Evolutionary conservation across 139 green algal genomes (phyloP).

Genomic region (Micractinium conductrix): DNA sequence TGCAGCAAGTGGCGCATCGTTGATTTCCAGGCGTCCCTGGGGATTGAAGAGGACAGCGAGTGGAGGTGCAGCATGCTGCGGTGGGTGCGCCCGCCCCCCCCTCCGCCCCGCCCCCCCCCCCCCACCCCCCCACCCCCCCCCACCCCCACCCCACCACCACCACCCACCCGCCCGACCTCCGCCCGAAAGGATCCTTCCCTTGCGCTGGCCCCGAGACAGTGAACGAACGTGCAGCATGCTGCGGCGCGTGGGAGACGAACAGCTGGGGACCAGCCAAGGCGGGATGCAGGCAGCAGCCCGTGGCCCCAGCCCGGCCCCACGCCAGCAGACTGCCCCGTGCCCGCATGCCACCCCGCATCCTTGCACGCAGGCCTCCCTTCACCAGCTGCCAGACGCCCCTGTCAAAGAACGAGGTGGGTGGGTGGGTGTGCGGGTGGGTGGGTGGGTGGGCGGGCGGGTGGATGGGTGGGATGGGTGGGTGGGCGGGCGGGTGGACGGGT

Average conservation of each 20-base stretch:
- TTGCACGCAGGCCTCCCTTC: constrained; percentile 42
- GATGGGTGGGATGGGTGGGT: too few relatives aligned
- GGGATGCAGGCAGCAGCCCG: too few relatives aligned
- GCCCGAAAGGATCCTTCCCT: too few relatives aligned
- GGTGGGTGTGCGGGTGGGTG: too few relatives aligned
- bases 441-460: too few relatives aligned
- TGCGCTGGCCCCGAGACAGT: not conserved
- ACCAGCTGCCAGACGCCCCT: constrained; percentile 64
- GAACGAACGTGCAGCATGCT: too few relatives aligned
- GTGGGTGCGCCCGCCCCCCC: constrained; percentile 14
- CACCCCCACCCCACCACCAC: not conserved
- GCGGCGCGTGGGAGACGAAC: too few relatives aligned
- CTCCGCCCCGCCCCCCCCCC: not conserved
- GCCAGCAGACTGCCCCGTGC: not conserved
- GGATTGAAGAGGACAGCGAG: constrained; percentile 21
- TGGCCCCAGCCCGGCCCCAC: too few relatives aligned
- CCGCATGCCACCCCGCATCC: not conserved
- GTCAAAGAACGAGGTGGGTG: constrained; percentile 65
- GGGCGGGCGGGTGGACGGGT: too few relatives aligned
- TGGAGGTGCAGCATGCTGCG: constrained; percentile 69
- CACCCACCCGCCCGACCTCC: too few relatives aligned
- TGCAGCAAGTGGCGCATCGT: constrained; percentile 74
- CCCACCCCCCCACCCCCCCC: too few relatives aligned
- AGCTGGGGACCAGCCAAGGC: too few relatives aligned
- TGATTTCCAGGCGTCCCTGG: constrained; percentile 45